Conservation (phyloP, 768 basidiomycete genomes). For the Suillus americanus region DNA sequence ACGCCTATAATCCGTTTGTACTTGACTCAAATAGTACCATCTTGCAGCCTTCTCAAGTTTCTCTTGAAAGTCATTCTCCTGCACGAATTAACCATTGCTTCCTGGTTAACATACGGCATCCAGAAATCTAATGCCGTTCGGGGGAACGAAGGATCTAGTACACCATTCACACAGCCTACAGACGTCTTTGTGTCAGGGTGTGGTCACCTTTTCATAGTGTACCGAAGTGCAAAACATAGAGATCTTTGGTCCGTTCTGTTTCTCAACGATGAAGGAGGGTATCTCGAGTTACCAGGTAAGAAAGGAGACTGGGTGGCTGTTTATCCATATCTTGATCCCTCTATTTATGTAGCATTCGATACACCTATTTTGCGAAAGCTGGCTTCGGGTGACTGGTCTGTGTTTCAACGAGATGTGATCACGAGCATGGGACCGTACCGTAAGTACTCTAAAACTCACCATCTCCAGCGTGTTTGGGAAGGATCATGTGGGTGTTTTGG, state of each 20-base stretch:
- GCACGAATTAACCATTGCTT: neutral
- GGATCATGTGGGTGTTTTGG: neutral
- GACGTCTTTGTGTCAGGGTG: neutral
- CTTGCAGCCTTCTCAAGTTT: neutral
- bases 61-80: neutral
- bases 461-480: neutral
- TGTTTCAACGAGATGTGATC: neutral
- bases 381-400: neutral
- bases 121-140: neutral
- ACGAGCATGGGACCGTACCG: neutral
- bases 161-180: neutral
- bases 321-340: neutral
- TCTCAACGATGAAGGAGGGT: neutral
- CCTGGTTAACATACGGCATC: neutral
- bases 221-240: neutral
- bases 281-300: neutral
- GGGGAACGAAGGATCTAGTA: neutral
- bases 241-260: neutral
- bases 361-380: neutral
- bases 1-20: neutral
- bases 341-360: neutral
- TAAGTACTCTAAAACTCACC: neutral
- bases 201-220: neutral
- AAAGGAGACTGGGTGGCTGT: neutral
- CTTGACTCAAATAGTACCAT: neutral